Percentiles rank a stretch among this genome's conserved stretches.
phyloP scores from a whole-genome alignment of 2,329 filamentous ascomycete genomes.

The Ceratocystis ficicola region DNA sequence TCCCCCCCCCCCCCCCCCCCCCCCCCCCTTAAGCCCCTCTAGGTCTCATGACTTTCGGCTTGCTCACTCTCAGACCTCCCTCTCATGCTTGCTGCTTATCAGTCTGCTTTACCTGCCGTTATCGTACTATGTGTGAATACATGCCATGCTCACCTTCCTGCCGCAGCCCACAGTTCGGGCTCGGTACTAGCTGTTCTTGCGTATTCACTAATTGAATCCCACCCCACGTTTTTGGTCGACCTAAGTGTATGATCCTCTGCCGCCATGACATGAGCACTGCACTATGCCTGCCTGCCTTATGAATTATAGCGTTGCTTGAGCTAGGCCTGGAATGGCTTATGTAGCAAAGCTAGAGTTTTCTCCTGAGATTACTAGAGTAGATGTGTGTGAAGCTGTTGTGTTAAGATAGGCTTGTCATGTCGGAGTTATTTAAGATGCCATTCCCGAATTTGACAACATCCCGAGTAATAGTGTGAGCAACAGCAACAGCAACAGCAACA shows the following conservation, averaged over 20 bases:
- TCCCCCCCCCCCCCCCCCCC: not conserved
- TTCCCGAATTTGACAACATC: too few relatives aligned
- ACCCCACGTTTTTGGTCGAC: too few relatives aligned
- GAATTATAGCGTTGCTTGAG: too few relatives aligned
- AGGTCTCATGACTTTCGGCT: not conserved
- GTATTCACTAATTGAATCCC: too few relatives aligned
- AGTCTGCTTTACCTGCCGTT: not conserved
- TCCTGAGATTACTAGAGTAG: not conserved
- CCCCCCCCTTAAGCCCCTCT: not conserved
- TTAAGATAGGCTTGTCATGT: not conserved
- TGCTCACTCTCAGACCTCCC: not conserved
- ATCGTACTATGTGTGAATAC: not conserved
- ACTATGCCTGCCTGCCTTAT: too few relatives aligned
- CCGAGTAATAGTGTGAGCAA: too few relatives aligned
- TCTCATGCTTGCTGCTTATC: not conserved
- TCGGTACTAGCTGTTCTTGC: not conserved
- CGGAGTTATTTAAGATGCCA: not conserved
- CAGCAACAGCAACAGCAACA: not conserved
- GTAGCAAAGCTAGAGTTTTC: not conserved
- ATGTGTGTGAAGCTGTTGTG: not conserved
- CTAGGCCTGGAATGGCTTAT: too few relatives aligned
- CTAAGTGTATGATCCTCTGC: too few relatives aligned
- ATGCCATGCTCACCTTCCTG: not conserved
- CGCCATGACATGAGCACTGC: too few relatives aligned
- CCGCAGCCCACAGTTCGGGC: not conserved